These are phyloP conservation scores for Phytophthora kernoviae DNA, from an alignment of 352 stramenopile genomes.

Conservation along the genomic window DNA sequence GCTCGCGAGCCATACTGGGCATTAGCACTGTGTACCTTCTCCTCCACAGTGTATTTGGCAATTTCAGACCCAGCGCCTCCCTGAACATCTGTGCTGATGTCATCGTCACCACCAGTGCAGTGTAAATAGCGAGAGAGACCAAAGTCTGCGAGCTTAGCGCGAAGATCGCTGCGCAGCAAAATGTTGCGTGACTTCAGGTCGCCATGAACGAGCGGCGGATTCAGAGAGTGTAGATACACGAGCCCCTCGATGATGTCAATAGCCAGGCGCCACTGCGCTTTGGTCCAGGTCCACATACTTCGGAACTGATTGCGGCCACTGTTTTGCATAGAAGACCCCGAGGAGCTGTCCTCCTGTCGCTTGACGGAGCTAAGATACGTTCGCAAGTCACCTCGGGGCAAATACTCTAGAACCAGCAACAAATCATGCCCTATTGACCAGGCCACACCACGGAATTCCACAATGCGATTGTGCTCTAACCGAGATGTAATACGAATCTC, in stretches of 20 bases:
- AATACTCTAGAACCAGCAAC: conserved; percentile 57
- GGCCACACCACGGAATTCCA: conserved; percentile 54
- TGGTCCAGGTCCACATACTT: conserved; percentile 51
- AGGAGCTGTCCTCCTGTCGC: conserved; percentile 19
- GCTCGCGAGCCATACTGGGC: conserved; percentile 16
- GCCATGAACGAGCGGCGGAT: conserved; percentile 40
- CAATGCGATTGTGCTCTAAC: conserved; percentile 55
- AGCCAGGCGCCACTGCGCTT: conserved; percentile 43
- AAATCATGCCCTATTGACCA: conserved; percentile 49
- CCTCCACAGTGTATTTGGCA: not conserved
- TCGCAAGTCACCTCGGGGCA: conserved; percentile 55
- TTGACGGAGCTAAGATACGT: conserved; percentile 39
- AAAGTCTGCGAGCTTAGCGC: conserved; percentile 51
- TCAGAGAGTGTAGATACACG: conserved; percentile 54
- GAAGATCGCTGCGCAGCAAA: conserved; percentile 37
- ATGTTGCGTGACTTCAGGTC: conserved; percentile 51
- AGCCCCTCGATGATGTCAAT: conserved; percentile 55
- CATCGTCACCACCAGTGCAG: conserved; percentile 9
- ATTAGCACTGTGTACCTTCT: not conserved
- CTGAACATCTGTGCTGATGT: not conserved
- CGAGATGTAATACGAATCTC: conserved; percentile 56
- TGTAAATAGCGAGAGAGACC: conserved; percentile 41
- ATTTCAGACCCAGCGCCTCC: not conserved
- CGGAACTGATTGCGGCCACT: conserved; percentile 25
- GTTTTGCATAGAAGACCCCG: conserved; percentile 4